A percentile compares a stretch with the other conserved stretches of the same genome.
Evolutionary conservation across 495 filamentous ascomycete species (phyloP).

Genomic region (Talaromyces thailandensis): DNA sequence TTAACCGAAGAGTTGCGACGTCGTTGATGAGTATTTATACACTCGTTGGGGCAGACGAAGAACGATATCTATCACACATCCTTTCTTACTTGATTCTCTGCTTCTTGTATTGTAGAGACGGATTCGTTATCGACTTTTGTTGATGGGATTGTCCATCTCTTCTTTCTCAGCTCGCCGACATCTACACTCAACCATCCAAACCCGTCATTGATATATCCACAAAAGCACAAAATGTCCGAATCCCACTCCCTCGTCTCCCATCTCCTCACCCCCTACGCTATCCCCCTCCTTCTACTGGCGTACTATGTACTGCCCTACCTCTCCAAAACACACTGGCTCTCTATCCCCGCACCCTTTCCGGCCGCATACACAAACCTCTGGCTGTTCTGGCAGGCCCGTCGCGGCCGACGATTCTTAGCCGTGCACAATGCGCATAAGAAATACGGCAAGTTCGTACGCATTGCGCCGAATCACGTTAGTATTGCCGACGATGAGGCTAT

Average conservation of each 20-base stretch:
- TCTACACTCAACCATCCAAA: background rate
- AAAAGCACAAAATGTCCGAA: background rate
- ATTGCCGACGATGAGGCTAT: constrained; percentile 53
- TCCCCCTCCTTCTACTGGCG: constrained; percentile 40
- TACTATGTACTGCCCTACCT: constrained; percentile 69
- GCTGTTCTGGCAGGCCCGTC: constrained; percentile 60
- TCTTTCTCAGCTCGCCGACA: background rate
- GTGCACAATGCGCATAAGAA: constrained; percentile 71
- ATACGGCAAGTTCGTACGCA: constrained; percentile 49
- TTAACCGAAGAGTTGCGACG: background rate
- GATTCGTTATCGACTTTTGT: background rate
- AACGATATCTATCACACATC: background rate
- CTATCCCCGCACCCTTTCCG: constrained; percentile 57
- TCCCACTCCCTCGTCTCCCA: constrained; percentile 28
- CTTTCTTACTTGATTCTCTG: background rate
- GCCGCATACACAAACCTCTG: constrained; percentile 71
- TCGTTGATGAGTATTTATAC: background rate
- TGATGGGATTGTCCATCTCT: background rate
- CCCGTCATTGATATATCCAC: background rate
- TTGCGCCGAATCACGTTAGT: constrained; percentile 51
- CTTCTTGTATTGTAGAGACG: background rate
- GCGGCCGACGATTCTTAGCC: constrained; percentile 55
- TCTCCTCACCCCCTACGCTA: constrained; percentile 50
- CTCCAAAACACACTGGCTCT: constrained; percentile 49
- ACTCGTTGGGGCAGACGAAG: background rate